Evolutionary conservation across 2,329 filamentous ascomycete genomes (phyloP).

Genomic region (Pleoardoris graminearum): DNA sequence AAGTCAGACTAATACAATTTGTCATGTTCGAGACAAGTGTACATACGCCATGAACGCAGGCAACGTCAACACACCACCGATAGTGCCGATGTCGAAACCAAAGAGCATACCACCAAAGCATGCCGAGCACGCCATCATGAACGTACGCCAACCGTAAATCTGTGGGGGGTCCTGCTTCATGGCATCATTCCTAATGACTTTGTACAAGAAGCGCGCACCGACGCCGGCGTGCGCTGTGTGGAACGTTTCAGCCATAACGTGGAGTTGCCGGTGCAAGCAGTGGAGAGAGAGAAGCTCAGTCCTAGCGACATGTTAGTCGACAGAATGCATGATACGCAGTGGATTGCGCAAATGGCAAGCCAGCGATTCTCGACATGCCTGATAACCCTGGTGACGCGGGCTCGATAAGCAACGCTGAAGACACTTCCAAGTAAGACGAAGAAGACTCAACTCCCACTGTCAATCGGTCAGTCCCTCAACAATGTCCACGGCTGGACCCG

Average conservation of each 20-base stretch:
- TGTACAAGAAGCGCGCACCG: constrained; percentile 53
- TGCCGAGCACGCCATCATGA: constrained; percentile 64
- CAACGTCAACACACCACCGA: constrained; percentile 68
- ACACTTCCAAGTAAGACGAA: background rate
- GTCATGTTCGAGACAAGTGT: constrained; percentile 2
- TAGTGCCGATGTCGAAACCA: constrained; percentile 68
- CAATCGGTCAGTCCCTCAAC: constrained; percentile 4
- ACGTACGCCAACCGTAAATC: constrained; percentile 72
- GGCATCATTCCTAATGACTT: constrained; percentile 69
- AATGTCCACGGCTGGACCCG: background rate
- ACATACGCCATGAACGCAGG: constrained; percentile 59
- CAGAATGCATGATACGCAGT: background rate
- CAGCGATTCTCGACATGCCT: background rate
- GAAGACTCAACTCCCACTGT: background rate
- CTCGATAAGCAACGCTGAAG: background rate
- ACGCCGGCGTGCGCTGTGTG: constrained; percentile 12
- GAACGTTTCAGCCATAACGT: background rate
- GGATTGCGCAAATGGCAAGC: background rate
- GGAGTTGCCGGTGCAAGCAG: background rate
- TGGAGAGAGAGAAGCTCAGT: background rate
- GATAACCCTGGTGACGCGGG: background rate
- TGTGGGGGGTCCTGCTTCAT: constrained; percentile 69
- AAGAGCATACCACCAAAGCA: constrained; percentile 73
- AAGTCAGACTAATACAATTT: constrained; percentile 11
- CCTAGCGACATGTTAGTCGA: background rate